Evolutionary conservation across 2,329 filamentous ascomycete genomes (phyloP), one percentile per base, ranked within the genome.

Genomic region (Sporothrix brunneoviolacea): DNA sequence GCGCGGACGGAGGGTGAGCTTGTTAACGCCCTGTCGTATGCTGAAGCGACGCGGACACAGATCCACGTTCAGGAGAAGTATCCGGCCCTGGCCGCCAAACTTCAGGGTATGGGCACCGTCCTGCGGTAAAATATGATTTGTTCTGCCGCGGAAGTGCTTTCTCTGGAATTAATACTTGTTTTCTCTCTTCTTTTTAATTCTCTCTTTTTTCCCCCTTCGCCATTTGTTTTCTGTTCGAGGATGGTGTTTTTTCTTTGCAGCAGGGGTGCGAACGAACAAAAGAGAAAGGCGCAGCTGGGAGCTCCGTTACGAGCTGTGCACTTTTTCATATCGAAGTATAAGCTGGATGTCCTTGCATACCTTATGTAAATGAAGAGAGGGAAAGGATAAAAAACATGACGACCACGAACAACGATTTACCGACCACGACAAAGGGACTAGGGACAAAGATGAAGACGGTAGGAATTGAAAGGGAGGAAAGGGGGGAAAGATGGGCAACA

Each of bases 1-100:
- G 91, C 90, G 41, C 79, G 93, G 61, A 98, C 93, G 30, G 91
- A 96, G 63, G 88, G 87, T 54, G 93, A 98, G 73, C 91, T 97
- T 56, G 83, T 97, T 59, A 97, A 97, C 64, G 93, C 93, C 7
- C 78, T 98, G 16, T 95, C 89, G 18, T 98, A 98, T 65, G 93
- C 93, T 27, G 93, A 98, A 70, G 93, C 93, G 18, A 97, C 93
- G 35, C 80, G 93, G 63, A 97, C 93, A 56, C 93, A 98, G 70
- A 81, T 98, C 55, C 88, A 95, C 71, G 87, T 93, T 15, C 86
- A 89, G 65, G 84, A 91, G 70, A 88, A 88, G 70, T 91, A 91
- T 65, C 88, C 88, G 36, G 82, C 89, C 67, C 76, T 93, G 47
- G 85, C 86, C 13, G 81, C 78, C 53, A 85, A 86, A 65, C 75